These are phyloP conservation scores for Colletotrichum tropicicola DNA, from an alignment of 2,329 filamentous ascomycete genomes.

Conservation along the genomic window DNA sequence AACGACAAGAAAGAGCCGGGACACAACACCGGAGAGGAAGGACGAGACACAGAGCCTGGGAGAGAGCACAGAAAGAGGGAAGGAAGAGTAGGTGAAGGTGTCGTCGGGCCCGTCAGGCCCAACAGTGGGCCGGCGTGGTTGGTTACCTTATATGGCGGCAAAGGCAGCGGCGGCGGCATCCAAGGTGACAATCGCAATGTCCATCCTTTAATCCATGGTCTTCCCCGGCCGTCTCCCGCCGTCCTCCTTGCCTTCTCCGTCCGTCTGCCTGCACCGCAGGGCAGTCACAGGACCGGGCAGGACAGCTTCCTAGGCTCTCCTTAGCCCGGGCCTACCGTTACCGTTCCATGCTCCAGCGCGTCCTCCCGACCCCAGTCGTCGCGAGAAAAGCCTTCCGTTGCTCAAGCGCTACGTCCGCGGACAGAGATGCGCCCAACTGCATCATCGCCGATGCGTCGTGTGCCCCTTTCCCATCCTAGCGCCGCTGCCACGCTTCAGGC, in stretches of 20 bases:
- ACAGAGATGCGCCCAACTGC: slow-evolving; percentile 11
- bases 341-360: neutral
- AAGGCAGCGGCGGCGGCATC: neutral
- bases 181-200: neutral
- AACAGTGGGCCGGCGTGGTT: neutral
- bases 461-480: neutral
- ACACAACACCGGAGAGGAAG: neutral
- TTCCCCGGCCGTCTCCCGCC: neutral
- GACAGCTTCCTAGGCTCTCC: neutral
- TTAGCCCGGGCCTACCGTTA: neutral
- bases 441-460: slow-evolving; percentile 23
- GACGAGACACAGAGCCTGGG: neutral
- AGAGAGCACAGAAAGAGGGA: neutral
- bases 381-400: neutral
- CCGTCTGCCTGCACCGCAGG: neutral
- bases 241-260: neutral
- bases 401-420: slow-evolving; percentile 12
- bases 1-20: no score
- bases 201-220: slow-evolving; percentile 16
- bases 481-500: slow-evolving; percentile 22
- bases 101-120: neutral
- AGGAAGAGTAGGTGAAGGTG: slow-evolving; percentile 5
- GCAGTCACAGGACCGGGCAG: no score
- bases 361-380: neutral
- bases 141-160: slow-evolving; percentile 21